Base-by-base conservation (phyloP, 306 rosid species). In the Cicer bijugum region DNA sequence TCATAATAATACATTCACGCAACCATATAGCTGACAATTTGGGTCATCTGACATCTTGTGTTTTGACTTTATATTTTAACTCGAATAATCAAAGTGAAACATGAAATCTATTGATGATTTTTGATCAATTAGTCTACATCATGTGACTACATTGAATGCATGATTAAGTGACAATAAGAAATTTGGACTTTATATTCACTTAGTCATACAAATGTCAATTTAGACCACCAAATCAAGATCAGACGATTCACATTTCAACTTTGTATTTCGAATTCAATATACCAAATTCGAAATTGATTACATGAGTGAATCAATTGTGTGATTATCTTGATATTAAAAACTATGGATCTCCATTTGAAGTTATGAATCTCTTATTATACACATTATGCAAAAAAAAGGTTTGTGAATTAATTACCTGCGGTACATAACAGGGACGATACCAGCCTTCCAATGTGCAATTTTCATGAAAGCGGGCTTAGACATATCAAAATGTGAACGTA, bases 381-480 rank as follows among this genome's bases (percentile, higher is more conserved):
- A 23, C 4, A 2, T 0, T 23, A 2, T 23, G 33, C 33, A 50
- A 55, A 40, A 55, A 40, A 1, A 64, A 66, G 6, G 0, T 64
- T 51, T 20, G 0, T 47, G 35, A 12, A 19, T 38, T 20, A 33
- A 46, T 46, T 75, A 87, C 98, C 97, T 91, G 78, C 97, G 92
- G 78, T 84, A 91, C 75, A 76, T 46, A n/a, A 94, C 72, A 2
- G 97, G 95, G 70, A 94, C 78, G 10, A 94, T 89, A 43, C 96
- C 98, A 3, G 89, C 93, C 15, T 82, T 74, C 88, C 86, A 94
- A n/a, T 71, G 33, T 2, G 97, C 97, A 16, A 94, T 85, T 79
- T 88, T 88, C 91, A 91, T 91, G 90, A 94, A 94, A 9, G 98
- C 97, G 0, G 98, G 98, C 71, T 94, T 88, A 75, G 96, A 77